These are phyloP conservation scores for Alnus glutinosa DNA, from an alignment of 306 rosid genomes.

Conservation along the genomic window DNA sequence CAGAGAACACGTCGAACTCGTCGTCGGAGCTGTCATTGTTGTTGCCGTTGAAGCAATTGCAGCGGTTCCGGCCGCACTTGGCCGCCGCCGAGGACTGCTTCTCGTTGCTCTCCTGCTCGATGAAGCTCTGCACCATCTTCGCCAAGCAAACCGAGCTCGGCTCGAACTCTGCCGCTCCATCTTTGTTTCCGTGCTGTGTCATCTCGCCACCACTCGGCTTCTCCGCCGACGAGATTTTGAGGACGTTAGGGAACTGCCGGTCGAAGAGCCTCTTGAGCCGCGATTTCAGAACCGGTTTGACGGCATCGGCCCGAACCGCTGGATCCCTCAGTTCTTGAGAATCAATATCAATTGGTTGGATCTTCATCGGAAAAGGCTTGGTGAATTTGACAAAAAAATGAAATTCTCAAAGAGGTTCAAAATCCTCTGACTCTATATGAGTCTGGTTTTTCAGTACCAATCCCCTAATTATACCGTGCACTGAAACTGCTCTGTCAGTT, in stretches of 20 bases:
- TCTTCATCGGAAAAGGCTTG: slow-evolving; percentile 90
- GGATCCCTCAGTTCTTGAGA: slow-evolving; percentile 47
- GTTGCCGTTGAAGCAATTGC: slow-evolving; percentile 90
- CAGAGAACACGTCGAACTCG: slow-evolving; percentile 67
- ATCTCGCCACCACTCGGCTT: slow-evolving; percentile 41
- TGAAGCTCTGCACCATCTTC: slow-evolving; percentile 91
- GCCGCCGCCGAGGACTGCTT: slow-evolving; percentile 44
- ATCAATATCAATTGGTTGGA: slow-evolving; percentile 83
- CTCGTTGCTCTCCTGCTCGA: slow-evolving; percentile 71
- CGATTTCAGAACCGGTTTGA: slow-evolving; percentile 76
- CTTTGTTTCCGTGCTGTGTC: slow-evolving; percentile 36
- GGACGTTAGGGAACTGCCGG: slow-evolving; percentile 75
- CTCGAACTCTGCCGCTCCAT: slow-evolving; percentile 59
- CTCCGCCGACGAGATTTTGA: slow-evolving; percentile 56
- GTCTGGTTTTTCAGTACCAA: neutral
- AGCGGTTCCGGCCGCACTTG: slow-evolving; percentile 76
- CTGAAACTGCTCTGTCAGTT: slow-evolving; percentile 26
- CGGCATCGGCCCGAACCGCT: slow-evolving; percentile 53
- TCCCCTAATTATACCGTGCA: neutral
- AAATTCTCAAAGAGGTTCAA: neutral
- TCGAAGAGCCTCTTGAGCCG: slow-evolving; percentile 83
- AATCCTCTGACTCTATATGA: neutral
- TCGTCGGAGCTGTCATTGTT: slow-evolving; percentile 89
- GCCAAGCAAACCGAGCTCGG: slow-evolving; percentile 84
- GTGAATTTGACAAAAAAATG: neutral